phyloP scores from a whole-genome alignment of 2,329 filamentous ascomycete species.

The Exophiala mesophila region DNA sequence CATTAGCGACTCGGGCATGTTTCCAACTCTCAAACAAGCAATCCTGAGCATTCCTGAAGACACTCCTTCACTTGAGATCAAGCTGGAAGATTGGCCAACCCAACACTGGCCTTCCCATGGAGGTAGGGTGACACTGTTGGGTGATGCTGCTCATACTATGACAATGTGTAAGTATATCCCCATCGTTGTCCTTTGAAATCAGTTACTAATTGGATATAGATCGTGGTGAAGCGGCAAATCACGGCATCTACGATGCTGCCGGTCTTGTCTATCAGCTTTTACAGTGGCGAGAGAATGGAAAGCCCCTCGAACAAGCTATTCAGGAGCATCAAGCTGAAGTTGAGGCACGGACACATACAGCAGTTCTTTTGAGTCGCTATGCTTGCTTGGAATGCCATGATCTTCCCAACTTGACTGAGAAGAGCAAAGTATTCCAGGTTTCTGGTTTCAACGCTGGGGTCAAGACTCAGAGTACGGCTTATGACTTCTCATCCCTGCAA shows the following conservation, averaged over 20 bases:
- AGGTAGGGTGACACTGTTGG: constrained; percentile 34
- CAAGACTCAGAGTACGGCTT: constrained; percentile 2
- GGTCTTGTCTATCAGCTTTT: constrained; percentile 15
- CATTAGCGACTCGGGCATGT: background rate
- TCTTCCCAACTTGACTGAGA: constrained; percentile 27
- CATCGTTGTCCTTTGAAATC: background rate
- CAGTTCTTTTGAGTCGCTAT: constrained; percentile 32
- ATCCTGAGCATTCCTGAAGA: constrained; percentile 33
- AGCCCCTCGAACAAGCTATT: constrained; percentile 1
- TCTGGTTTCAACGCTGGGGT: constrained; percentile 5
- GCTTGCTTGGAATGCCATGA: constrained; percentile 34
- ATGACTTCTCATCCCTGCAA: too few species aligned
- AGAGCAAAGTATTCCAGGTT: constrained; percentile 9
- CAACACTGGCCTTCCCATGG: constrained; percentile 32
- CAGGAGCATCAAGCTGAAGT: constrained; percentile 1
- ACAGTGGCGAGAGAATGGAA: constrained; percentile 2
- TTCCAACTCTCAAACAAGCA: constrained; percentile 30
- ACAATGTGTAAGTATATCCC: constrained; percentile 19
- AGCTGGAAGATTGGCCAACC: constrained; percentile 34
- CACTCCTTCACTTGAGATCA: constrained; percentile 29
- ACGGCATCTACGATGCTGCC: constrained; percentile 30
- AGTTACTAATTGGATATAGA: constrained; percentile 12
- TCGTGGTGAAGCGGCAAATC: constrained; percentile 32
- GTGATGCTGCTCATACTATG: constrained; percentile 39
- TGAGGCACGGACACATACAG: constrained; percentile 21